A percentile compares a stretch with the other conserved stretches of the same genome.
phyloP scores from a whole-genome alignment of 129 eudicot genomes.

The Helianthus tuberosus region DNA sequence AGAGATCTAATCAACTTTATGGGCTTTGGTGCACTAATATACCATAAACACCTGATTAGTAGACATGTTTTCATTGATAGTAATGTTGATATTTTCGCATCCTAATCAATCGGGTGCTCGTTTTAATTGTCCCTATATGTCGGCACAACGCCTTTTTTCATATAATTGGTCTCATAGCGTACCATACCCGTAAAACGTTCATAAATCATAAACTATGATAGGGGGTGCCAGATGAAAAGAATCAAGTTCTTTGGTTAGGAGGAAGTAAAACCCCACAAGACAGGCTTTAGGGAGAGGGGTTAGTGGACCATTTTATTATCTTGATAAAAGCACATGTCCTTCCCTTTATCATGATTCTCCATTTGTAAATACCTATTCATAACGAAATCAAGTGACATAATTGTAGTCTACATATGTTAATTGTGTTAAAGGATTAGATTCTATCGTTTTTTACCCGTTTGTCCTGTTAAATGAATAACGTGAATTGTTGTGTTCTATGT shows the following conservation, averaged over 20 bases:
- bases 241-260: conserved; percentile 36
- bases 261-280: conserved; percentile 35
- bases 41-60: conserved; percentile 1
- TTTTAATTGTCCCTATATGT: conserved; percentile 2
- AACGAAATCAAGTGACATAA: neutral
- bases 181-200: conserved; percentile 23
- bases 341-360: conserved; percentile 19
- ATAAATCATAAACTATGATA: neutral
- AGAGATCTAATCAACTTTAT: conserved; percentile 14
- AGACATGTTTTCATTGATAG: neutral
- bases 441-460: neutral
- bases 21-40: neutral
- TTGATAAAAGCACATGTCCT: conserved; percentile 2
- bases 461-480: neutral
- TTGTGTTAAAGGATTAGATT: neutral
- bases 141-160: conserved; percentile 21
- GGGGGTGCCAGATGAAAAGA: conserved; percentile 35
- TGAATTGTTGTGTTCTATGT: neutral
- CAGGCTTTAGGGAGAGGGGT: conserved; percentile 17
- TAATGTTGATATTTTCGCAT: neutral
- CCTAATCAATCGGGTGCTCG: neutral
- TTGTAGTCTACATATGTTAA: neutral
- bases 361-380: neutral
- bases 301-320: conserved; percentile 10
- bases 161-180: conserved; percentile 27